Evolutionary conservation across 768 basidiomycete species (phyloP).

Genomic region (Chiua virens): DNA sequence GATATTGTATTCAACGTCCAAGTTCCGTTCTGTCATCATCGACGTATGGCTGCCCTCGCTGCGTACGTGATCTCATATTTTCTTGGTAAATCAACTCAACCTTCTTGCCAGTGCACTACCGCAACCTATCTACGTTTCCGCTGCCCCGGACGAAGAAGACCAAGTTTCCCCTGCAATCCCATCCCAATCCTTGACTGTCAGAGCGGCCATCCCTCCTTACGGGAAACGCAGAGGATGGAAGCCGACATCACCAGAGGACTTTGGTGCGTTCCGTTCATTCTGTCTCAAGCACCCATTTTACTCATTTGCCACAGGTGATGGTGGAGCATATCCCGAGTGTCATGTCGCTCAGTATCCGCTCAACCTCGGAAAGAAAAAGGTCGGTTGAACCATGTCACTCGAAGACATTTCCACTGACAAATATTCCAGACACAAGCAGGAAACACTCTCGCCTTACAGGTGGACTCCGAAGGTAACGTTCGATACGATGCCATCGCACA

Average conservation of each 20-base stretch:
- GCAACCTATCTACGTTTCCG: slow-evolving; percentile 55
- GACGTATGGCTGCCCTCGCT: slow-evolving; percentile 66
- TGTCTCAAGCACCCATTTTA: background rate
- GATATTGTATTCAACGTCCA: background rate
- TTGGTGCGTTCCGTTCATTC: slow-evolving; percentile 50
- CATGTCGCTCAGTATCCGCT: slow-evolving; percentile 97
- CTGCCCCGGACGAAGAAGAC: slow-evolving; percentile 62
- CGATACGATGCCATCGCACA: slow-evolving; percentile 96
- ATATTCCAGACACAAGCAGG: slow-evolving; percentile 76
- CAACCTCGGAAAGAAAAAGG: slow-evolving; percentile 95
- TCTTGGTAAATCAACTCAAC: slow-evolving; percentile 4
- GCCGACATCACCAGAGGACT: slow-evolving; percentile 80
- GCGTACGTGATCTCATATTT: slow-evolving; percentile 50
- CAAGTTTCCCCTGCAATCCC: slow-evolving; percentile 34
- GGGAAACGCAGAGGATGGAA: slow-evolving; percentile 86
- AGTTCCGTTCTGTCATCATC: slow-evolving; percentile 23
- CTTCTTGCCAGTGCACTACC: slow-evolving; percentile 58
- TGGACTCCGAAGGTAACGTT: slow-evolving; percentile 94
- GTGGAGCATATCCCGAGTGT: slow-evolving; percentile 91
- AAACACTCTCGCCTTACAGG: slow-evolving; percentile 94
- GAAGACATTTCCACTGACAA: background rate
- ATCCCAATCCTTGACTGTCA: slow-evolving; percentile 45
- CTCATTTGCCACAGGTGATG: slow-evolving; percentile 55
- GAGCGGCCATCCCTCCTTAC: slow-evolving; percentile 72
- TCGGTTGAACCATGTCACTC: slow-evolving; percentile 30